A percentile compares a stretch with the other conserved stretches of the same genome.
Evolutionary conservation across 805 yeast species (phyloP).

Genomic region (Metschnikowia colocasiae): DNA sequence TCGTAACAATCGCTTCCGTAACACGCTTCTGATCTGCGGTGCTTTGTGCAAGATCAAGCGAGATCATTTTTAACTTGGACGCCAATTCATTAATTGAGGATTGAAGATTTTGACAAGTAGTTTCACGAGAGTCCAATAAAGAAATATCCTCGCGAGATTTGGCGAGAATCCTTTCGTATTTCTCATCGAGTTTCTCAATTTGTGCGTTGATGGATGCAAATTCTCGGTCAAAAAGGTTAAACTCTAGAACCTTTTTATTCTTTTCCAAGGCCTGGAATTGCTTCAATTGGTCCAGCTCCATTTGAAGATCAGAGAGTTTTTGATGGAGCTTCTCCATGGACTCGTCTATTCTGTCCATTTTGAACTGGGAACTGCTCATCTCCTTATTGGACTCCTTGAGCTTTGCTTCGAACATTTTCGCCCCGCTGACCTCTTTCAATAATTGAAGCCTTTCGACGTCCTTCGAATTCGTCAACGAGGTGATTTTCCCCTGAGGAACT

Average conservation of each 20-base stretch:
- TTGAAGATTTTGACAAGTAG: slow-evolving; percentile 41
- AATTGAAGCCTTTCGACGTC: slow-evolving; percentile 75
- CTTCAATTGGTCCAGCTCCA: slow-evolving; percentile 73
- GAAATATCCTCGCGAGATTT: slow-evolving; percentile 52
- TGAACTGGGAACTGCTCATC: slow-evolving; percentile 67
- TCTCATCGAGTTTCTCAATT: slow-evolving; percentile 58
- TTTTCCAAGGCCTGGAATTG: slow-evolving; percentile 65
- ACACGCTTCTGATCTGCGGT: slow-evolving; percentile 49
- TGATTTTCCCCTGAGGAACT: slow-evolving; percentile 94
- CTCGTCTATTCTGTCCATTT: slow-evolving; percentile 69
- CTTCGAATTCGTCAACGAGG: slow-evolving; percentile 83
- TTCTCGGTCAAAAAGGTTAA: slow-evolving; percentile 74
- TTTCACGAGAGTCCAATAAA: slow-evolving; percentile 62
- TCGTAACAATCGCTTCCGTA: slow-evolving; percentile 45
- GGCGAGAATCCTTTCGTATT: slow-evolving; percentile 48
- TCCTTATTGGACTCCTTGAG: slow-evolving; percentile 75
- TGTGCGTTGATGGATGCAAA: slow-evolving; percentile 55
- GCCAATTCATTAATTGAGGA: slow-evolving; percentile 45
- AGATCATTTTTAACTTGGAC: slow-evolving; percentile 47
- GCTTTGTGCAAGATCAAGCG: slow-evolving; percentile 55
- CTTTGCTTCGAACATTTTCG: slow-evolving; percentile 81
- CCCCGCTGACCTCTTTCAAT: slow-evolving; percentile 92
- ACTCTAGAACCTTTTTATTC: slow-evolving; percentile 68
- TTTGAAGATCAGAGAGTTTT: slow-evolving; percentile 71
- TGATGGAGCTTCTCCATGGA: slow-evolving; percentile 66